A percentile compares a stretch with the other conserved stretches of the same genome.
These are phyloP conservation scores for Gaeumannomyces tritici DNA, from an alignment of 2,329 filamentous ascomycete genomes.

Conservation along the genomic window DNA sequence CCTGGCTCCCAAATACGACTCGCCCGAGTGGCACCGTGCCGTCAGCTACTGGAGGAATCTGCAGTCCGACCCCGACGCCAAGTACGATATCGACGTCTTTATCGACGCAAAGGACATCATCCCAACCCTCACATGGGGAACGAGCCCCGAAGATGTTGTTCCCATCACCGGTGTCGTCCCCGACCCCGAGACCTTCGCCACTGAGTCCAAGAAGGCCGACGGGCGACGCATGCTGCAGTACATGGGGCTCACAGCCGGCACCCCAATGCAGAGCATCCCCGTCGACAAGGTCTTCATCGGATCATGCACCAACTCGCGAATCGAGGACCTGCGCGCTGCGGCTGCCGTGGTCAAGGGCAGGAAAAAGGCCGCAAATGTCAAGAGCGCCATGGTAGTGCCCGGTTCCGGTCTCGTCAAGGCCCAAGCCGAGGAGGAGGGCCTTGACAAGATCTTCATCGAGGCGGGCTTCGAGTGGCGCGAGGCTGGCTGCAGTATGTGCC, in stretches of 20 bases:
- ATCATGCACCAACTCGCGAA: slow-evolving; percentile 93
- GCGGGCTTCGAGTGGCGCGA: slow-evolving; percentile 98
- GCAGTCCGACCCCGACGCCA: slow-evolving; percentile 77
- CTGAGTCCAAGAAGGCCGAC: slow-evolving; percentile 68
- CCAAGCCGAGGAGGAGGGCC: slow-evolving; percentile 81
- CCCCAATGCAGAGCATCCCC: slow-evolving; percentile 80
- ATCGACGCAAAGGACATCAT: slow-evolving; percentile 89
- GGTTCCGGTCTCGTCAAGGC: slow-evolving; percentile 91
- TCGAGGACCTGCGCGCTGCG: slow-evolving; percentile 87
- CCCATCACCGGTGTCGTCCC: slow-evolving; percentile 88
- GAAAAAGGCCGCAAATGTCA: slow-evolving; percentile 80
- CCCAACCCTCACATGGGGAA: slow-evolving; percentile 94
- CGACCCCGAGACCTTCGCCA: slow-evolving; percentile 76
- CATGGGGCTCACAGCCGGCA: slow-evolving; percentile 85
- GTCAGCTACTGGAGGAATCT: slow-evolving; percentile 80
- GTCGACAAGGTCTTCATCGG: slow-evolving; percentile 98
- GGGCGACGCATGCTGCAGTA: slow-evolving; percentile 83
- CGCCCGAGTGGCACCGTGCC: slow-evolving; percentile 83
- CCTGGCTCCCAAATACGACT: slow-evolving; percentile 75
- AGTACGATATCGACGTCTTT: slow-evolving; percentile 81
- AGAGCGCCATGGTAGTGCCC: slow-evolving; percentile 91
- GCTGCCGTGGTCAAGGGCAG: slow-evolving; percentile 79
- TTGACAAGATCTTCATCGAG: slow-evolving; percentile 85
- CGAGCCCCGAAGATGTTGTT: slow-evolving; percentile 91
- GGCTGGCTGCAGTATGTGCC: slow-evolving; percentile 96